Evolutionary conservation across 805 yeast species (phyloP).

Genomic region (Monosporozyma siamensis): DNA sequence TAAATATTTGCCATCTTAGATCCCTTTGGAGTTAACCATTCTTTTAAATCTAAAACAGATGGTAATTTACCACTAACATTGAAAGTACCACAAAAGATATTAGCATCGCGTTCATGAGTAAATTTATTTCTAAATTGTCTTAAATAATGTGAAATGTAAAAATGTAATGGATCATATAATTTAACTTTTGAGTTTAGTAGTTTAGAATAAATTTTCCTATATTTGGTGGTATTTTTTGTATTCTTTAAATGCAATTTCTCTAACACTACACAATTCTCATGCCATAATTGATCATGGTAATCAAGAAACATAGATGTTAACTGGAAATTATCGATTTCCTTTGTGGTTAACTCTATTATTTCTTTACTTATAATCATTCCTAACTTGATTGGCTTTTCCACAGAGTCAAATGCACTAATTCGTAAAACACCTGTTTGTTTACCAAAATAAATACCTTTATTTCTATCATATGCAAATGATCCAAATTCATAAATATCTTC

Average conservation of each 20-base stretch:
- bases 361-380: slow-evolving; percentile 59
- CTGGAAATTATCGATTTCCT: slow-evolving; percentile 35
- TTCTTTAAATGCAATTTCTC: slow-evolving; percentile 59
- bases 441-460: slow-evolving; percentile 48
- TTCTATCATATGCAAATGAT: slow-evolving; percentile 65
- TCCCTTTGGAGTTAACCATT: slow-evolving; percentile 70
- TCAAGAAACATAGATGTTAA: slow-evolving; percentile 42
- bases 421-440: slow-evolving; percentile 89
- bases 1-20: slow-evolving; percentile 36
- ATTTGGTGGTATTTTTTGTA: slow-evolving; percentile 24
- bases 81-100: slow-evolving; percentile 74
- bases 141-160: slow-evolving; percentile 64
- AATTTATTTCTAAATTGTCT: slow-evolving; percentile 41
- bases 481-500: slow-evolving; percentile 73
- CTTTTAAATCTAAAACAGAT: slow-evolving; percentile 44
- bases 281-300: slow-evolving; percentile 79
- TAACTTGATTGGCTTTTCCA: slow-evolving; percentile 78
- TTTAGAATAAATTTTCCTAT: slow-evolving; percentile 21
- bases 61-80: slow-evolving; percentile 68
- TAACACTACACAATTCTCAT: slow-evolving; percentile 82
- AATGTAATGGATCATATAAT: slow-evolving; percentile 84
- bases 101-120: slow-evolving; percentile 50
- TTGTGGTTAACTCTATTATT: slow-evolving; percentile 39
- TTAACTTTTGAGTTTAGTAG: slow-evolving; percentile 38
- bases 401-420: slow-evolving; percentile 81